These are phyloP conservation scores for Vicia faba DNA, from an alignment of 306 rosid species.

Conservation along the genomic window DNA sequence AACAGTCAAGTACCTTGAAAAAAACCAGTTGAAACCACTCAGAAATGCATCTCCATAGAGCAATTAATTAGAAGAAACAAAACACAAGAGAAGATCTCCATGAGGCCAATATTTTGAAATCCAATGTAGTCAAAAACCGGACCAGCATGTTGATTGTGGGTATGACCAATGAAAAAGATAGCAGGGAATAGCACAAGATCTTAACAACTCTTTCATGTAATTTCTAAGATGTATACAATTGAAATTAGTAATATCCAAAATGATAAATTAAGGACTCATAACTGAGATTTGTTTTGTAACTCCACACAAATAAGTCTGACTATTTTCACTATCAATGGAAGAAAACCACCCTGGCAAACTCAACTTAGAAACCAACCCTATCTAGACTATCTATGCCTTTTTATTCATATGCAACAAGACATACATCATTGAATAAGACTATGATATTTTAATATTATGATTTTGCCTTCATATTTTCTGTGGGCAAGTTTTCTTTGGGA, in stretches of 20 bases:
- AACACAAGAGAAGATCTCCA: constrained; percentile 13
- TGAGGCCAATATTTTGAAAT: constrained; percentile 5
- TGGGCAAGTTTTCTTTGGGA: not conserved
- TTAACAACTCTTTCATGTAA: constrained; percentile 8
- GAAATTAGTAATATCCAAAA: constrained; percentile 1
- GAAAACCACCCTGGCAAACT: constrained; percentile 8
- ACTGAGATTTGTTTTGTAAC: constrained; percentile 8
- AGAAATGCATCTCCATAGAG: constrained; percentile 24
- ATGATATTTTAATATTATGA: constrained; percentile 12
- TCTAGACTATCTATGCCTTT: not conserved
- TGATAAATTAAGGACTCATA: constrained; percentile 8
- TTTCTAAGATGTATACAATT: not conserved
- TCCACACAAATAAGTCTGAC: not conserved
- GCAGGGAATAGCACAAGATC: constrained; percentile 1
- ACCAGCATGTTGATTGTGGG: not conserved
- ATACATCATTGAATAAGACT: not conserved
- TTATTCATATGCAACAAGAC: not conserved
- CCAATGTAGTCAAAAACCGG: not conserved
- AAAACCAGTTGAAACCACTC: constrained; percentile 16
- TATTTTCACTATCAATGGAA: constrained; percentile 10
- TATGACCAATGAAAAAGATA: constrained; percentile 19
- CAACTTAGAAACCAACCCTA: constrained; percentile 16
- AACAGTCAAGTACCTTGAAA: constrained; percentile 82
- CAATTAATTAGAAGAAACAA: constrained; percentile 23
- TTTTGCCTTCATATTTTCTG: constrained; percentile 24